phyloP scores from a whole-genome alignment of 2,329 filamentous ascomycete species.

The Phyllosticta citrichinensis region DNA sequence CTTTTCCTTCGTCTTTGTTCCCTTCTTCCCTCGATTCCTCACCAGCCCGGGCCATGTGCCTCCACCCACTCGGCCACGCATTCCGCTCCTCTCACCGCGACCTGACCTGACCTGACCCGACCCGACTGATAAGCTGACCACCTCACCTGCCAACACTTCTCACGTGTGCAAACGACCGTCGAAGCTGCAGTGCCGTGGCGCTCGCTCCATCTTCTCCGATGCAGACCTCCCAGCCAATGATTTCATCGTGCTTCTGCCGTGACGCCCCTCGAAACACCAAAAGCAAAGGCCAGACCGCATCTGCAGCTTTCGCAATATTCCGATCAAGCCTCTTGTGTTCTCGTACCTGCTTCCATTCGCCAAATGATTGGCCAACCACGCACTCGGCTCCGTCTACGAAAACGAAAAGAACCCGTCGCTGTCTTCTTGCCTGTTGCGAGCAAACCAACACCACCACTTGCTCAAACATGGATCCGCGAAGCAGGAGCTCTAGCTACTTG shows the following conservation, averaged over 20 bases:
- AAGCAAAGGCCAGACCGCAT: background rate
- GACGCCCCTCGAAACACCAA: background rate
- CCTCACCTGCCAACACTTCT: background rate
- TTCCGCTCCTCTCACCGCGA: too few relatives aligned
- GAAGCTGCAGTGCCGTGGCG: background rate
- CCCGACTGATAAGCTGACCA: background rate
- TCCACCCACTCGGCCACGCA: too few relatives aligned
- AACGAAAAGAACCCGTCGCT: background rate
- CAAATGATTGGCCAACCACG: background rate
- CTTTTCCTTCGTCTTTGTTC: too few relatives aligned
- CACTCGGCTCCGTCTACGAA: background rate
- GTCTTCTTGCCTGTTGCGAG: background rate
- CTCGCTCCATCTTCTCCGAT: background rate
- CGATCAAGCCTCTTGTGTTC: background rate
- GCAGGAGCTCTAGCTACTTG: background rate
- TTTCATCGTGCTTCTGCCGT: background rate
- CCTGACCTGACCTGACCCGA: too few relatives aligned
- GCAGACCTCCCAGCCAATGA: background rate
- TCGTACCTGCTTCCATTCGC: background rate
- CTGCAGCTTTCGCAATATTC: background rate
- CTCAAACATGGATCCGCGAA: background rate
- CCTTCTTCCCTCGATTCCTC: too few relatives aligned
- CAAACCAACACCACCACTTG: background rate
- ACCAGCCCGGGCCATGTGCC: too few relatives aligned
- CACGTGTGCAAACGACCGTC: background rate